Conservation (phyloP, 177 flowering plant genomes). For the Vitis hybrid region DNA sequence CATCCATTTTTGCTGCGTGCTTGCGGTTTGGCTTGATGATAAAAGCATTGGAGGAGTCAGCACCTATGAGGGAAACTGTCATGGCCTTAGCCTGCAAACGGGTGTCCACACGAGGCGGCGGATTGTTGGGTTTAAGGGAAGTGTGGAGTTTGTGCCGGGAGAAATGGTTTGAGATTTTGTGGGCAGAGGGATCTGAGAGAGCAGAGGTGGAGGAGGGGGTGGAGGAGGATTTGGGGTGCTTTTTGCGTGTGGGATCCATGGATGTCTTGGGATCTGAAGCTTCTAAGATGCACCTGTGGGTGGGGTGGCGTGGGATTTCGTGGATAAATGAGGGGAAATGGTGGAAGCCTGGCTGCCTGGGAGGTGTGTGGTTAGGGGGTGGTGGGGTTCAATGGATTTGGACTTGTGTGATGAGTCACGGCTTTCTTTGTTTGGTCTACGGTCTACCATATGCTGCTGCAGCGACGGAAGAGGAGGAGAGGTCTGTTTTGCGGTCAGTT, state of each 20-base stretch:
- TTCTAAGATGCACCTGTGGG: conserved; percentile 33
- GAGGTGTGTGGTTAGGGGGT: background rate
- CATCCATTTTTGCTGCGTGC: background rate
- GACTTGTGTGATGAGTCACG: conserved; percentile 15
- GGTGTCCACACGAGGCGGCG: conserved; percentile 21
- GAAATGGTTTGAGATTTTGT: background rate
- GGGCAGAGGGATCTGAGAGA: background rate
- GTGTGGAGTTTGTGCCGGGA: conserved; percentile 1
- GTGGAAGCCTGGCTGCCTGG: background rate
- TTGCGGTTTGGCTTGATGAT: conserved; percentile 20
- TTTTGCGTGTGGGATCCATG: conserved; percentile 59
- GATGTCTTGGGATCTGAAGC: conserved; percentile 21
- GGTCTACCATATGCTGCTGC: conserved; percentile 14
- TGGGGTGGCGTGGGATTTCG: conserved; percentile 21
- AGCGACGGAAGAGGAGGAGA: conserved; percentile 14
- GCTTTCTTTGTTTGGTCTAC: background rate
- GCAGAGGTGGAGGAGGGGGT: background rate
- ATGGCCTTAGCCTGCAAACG: conserved; percentile 39
- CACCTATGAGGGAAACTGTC: conserved; percentile 30
- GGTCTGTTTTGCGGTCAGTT: background rate
- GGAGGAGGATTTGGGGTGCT: conserved; percentile 16
- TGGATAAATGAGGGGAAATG: background rate
- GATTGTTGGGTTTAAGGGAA: background rate
- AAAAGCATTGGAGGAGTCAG: conserved; percentile 26
- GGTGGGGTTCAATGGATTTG: background rate